Evolutionary conservation across 129 eudicot species (phyloP).

Genomic region (Lactuca sativa): DNA sequence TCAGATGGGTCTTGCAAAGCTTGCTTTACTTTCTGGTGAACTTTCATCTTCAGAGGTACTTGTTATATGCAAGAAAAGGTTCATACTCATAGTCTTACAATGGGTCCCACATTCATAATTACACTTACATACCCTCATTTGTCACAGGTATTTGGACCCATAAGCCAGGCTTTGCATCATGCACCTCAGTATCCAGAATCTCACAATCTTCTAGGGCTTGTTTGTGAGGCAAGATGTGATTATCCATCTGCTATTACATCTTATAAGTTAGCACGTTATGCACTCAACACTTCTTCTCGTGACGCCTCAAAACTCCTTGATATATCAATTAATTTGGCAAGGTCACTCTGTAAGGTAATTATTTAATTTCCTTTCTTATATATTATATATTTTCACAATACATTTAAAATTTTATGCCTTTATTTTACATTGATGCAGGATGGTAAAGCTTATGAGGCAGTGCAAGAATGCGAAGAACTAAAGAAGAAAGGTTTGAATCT

Average conservation of each 20-base stretch:
- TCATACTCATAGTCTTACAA: conserved; percentile 6
- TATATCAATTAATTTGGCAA: conserved; percentile 78
- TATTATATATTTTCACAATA: conserved; percentile 9
- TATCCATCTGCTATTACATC: conserved; percentile 64
- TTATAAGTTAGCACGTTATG: conserved; percentile 75
- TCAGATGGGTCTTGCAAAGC: conserved; percentile 93
- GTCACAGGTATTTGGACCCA: conserved; percentile 77
- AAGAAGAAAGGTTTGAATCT: conserved; percentile 57
- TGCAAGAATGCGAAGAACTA: conserved; percentile 67
- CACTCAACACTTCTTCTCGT: conserved; percentile 43
- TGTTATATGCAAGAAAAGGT: conserved; percentile 7
- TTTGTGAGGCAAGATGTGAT: conserved; percentile 73
- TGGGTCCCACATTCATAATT: neutral
- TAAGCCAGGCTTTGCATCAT: conserved; percentile 86
- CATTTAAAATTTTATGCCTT: neutral
- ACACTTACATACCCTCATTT: neutral
- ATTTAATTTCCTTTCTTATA: conserved; percentile 16
- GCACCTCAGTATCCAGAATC: conserved; percentile 89
- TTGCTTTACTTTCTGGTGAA: conserved; percentile 71
- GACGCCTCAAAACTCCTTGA: conserved; percentile 50
- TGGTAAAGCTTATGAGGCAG: conserved; percentile 70
- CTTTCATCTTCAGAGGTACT: conserved; percentile 83
- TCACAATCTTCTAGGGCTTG: conserved; percentile 86
- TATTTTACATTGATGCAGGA: conserved; percentile 50
- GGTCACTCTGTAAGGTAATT: conserved; percentile 83